These are phyloP conservation scores for Fraxinus latifolia DNA, from an alignment of 305 asterid genomes.

Conservation along the genomic window DNA sequence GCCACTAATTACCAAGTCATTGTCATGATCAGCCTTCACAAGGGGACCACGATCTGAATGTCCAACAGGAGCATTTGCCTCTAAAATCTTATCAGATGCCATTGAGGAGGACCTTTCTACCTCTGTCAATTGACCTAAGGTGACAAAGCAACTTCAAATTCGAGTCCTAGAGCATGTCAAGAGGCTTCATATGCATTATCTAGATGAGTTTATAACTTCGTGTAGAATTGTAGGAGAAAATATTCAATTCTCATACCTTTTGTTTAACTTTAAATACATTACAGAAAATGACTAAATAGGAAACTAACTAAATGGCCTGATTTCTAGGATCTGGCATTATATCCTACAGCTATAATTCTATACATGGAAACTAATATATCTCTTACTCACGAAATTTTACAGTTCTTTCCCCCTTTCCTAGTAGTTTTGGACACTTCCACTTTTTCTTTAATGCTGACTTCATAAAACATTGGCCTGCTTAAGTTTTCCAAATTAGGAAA, in stretches of 20 bases:
- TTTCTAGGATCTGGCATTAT: neutral
- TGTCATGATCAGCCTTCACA: neutral
- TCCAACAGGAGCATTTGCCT: neutral
- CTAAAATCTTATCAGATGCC: neutral
- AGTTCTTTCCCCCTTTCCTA: neutral
- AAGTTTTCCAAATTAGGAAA: neutral
- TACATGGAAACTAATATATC: neutral
- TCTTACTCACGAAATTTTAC: neutral
- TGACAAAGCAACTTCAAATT: neutral
- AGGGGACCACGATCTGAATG: neutral
- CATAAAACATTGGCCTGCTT: neutral
- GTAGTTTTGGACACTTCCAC: neutral
- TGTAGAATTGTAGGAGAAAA: neutral
- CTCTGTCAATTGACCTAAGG: neutral
- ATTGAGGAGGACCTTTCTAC: neutral
- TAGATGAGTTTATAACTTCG: neutral
- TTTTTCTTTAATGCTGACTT: neutral
- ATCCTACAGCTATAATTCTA: neutral
- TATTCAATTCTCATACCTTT: neutral
- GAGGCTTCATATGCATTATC: neutral
- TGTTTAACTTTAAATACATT: neutral
- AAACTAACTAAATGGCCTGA: neutral
- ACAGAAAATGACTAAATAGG: neutral
- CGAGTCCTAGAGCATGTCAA: neutral
- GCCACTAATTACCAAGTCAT: neutral